A percentile compares a stretch with the other conserved stretches of the same genome.
Conservation (phyloP, 768 basidiomycete species). For the Hygrocybe coccinea region DNA sequence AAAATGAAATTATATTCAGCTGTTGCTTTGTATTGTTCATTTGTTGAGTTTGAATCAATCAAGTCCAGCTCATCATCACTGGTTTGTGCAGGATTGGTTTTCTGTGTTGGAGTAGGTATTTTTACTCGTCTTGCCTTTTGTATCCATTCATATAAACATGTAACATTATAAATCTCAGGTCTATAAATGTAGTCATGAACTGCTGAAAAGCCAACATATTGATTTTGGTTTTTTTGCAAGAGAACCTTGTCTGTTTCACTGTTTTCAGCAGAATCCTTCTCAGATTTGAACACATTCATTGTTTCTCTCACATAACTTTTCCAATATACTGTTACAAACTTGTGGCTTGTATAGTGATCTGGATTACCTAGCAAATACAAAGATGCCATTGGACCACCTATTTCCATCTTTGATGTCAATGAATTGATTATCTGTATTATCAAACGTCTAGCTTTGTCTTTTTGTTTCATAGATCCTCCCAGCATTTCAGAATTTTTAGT, state of each 20-base stretch:
- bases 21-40: too few relatives aligned
- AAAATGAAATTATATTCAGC: too few relatives aligned
- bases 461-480: neutral
- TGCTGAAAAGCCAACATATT: neutral
- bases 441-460: conserved; percentile 1
- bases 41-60: neutral
- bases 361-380: neutral
- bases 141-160: conserved; percentile 28
- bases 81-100: neutral
- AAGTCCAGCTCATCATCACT: neutral
- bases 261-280: too few relatives aligned
- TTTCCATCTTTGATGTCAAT: conserved; percentile 1
- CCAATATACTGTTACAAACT: neutral
- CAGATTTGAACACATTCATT: conserved; percentile 2
- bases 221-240: neutral
- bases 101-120: conserved; percentile 8
- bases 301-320: conserved; percentile 23
- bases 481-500: conserved; percentile 1
- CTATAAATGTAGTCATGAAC: conserved; percentile 22
- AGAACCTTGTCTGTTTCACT: neutral
- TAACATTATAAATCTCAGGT: conserved; percentile 14
- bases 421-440: neutral
- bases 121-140: conserved; percentile 2
- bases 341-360: conserved; percentile 1
- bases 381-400: neutral